Conservation (phyloP, 495 filamentous ascomycete genomes). For the Trichoderma virens region DNA sequence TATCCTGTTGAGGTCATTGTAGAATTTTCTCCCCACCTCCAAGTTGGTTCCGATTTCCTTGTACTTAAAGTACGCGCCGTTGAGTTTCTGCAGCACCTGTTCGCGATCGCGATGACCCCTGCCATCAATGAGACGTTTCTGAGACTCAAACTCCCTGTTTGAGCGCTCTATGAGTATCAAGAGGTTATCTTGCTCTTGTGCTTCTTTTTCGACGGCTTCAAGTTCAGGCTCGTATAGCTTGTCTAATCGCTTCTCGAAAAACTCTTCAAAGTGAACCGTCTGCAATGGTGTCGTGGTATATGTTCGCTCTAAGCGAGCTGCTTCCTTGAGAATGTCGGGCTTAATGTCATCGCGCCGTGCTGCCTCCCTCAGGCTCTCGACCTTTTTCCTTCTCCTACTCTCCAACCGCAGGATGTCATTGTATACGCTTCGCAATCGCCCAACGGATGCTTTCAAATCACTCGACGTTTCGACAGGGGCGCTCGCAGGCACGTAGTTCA, state of each 20-base stretch:
- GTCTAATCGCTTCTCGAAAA: conserved; percentile 75
- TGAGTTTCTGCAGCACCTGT: conserved; percentile 75
- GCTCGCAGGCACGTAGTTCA: conserved; percentile 84
- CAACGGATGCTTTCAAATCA: conserved; percentile 69
- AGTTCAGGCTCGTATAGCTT: conserved; percentile 70
- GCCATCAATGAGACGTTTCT: conserved; percentile 61
- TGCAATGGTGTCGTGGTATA: conserved; percentile 78
- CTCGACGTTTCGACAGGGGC: conserved; percentile 69
- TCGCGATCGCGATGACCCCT: conserved; percentile 71
- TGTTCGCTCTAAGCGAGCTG: conserved; percentile 74
- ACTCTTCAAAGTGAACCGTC: conserved; percentile 77
- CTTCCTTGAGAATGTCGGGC: conserved; percentile 69
- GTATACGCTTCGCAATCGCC: conserved; percentile 62
- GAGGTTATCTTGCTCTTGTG: conserved; percentile 67
- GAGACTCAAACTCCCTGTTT: conserved; percentile 66
- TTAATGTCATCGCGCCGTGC: conserved; percentile 85
- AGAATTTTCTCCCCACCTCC: conserved; percentile 87
- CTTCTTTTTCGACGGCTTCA: conserved; percentile 61
- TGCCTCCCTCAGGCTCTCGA: conserved; percentile 68
- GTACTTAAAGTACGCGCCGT: conserved; percentile 90
- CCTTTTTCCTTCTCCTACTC: conserved; percentile 63
- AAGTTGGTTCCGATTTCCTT: conserved; percentile 88
- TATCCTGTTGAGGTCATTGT: conserved; percentile 88
- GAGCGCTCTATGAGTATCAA: conserved; percentile 58
- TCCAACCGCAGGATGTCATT: conserved; percentile 81